Conservation (phyloP, 208 protist genomes). For the Trypanosoma lewisi region DNA sequence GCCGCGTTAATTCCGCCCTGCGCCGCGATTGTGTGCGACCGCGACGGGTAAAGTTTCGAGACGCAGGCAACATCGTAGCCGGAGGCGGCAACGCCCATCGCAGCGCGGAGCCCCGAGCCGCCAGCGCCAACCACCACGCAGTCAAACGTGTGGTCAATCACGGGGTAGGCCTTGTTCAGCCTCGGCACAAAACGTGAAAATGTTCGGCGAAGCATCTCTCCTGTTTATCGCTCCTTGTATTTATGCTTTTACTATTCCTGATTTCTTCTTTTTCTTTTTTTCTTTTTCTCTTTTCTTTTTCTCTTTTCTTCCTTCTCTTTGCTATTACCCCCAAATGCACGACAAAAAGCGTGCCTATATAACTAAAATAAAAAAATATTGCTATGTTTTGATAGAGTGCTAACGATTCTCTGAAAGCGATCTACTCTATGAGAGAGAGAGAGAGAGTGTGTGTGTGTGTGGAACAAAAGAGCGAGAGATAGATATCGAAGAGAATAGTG, state of each 20-base stretch:
- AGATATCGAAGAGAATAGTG: too few species aligned
- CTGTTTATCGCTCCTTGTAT: constrained; percentile 1
- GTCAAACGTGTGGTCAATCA: constrained; percentile 99
- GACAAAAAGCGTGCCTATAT: too few species aligned
- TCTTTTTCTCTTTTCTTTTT: background rate
- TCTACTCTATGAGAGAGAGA: too few species aligned
- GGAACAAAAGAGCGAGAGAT: too few species aligned
- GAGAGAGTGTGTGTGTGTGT: too few species aligned
- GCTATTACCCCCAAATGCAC: background rate
- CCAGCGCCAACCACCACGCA: constrained; percentile 98
- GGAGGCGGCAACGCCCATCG: constrained; percentile 96
- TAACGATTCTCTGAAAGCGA: too few species aligned
- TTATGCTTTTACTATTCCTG: background rate
- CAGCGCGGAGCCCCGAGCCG: constrained; percentile 97
- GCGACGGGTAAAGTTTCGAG: constrained; percentile 98
- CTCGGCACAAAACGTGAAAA: constrained; percentile 37
- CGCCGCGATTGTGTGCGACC: constrained; percentile 99
- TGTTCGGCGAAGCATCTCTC: constrained; percentile 68
- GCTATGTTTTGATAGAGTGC: too few species aligned
- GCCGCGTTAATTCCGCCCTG: constrained; percentile 99
- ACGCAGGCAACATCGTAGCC: constrained; percentile 98
- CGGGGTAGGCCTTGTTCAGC: constrained; percentile 87
- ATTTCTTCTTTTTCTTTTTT: background rate
- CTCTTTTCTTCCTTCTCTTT: background rate
- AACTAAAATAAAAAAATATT: too few species aligned